Evolutionary conservation across 2,329 filamentous ascomycete species (phyloP).

Genomic region (Nemania serpens): DNA sequence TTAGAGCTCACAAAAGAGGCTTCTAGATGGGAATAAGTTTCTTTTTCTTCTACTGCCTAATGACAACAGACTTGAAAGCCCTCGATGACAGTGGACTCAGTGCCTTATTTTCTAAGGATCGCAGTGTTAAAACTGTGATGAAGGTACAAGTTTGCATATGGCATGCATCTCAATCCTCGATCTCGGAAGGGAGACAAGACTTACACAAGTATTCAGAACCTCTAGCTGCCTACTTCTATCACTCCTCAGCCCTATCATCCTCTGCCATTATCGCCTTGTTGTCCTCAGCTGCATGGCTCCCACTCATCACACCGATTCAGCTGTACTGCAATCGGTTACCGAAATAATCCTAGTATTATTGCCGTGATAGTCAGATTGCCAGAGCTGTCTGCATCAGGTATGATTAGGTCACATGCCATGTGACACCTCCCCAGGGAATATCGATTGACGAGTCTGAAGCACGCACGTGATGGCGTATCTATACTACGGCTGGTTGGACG

Average conservation of each 20-base stretch:
- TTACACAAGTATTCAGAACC: too few relatives aligned
- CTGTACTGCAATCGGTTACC: not conserved
- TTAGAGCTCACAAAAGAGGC: not conserved
- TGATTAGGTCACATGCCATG: conserved; percentile 12
- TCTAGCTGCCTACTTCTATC: not conserved
- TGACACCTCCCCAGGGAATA: conserved; percentile 6
- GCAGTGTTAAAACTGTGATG: not conserved
- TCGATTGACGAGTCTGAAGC: conserved; percentile 7
- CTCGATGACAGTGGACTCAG: not conserved
- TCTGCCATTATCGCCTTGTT: not conserved
- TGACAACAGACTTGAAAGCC: conserved; percentile 11
- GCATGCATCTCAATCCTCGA: too few relatives aligned
- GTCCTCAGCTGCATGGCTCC: not conserved
- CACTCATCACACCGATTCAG: too few relatives aligned
- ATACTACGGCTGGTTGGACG: conserved; percentile 2
- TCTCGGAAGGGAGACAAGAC: too few relatives aligned
- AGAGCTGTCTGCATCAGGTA: conserved; percentile 5
- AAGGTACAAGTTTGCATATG: too few relatives aligned
- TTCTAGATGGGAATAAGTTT: conserved; percentile 8
- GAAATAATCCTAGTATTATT: not conserved
- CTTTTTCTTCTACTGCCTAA: not conserved
- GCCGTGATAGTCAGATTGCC: not conserved
- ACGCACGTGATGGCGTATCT: conserved; percentile 14
- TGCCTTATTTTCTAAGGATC: conserved; percentile 3
- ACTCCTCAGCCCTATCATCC: not conserved